Evolutionary conservation across 1,284 basidiomycete genomes (phyloP).

Genomic region (Trichosporon asahii): DNA sequence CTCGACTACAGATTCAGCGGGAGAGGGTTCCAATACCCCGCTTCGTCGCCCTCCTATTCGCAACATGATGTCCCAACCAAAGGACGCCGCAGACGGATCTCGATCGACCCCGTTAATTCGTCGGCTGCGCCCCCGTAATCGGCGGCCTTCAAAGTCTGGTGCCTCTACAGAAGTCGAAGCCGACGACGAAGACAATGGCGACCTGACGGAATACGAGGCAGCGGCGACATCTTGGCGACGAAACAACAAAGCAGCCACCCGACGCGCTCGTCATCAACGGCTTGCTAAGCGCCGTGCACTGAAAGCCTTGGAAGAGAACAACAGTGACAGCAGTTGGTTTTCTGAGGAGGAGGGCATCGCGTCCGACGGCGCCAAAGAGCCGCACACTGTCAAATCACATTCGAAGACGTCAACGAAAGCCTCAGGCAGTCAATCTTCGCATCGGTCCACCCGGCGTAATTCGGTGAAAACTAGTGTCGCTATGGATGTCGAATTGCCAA

Average conservation of each 20-base stretch:
- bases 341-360: neutral
- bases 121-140: constrained; percentile 35
- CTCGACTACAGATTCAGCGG: constrained; percentile 22
- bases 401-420: neutral
- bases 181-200: constrained; percentile 51
- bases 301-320: constrained; percentile 27
- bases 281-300: constrained; percentile 33
- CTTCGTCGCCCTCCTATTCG: neutral
- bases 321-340: neutral
- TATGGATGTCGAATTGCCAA: neutral
- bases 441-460: neutral
- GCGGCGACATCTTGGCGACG: neutral
- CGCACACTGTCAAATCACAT: neutral
- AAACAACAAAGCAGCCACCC: neutral
- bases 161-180: constrained; percentile 50
- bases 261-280: constrained; percentile 21
- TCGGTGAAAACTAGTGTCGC: neutral
- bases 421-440: neutral
- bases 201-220: constrained; percentile 11
- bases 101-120: constrained; percentile 58
- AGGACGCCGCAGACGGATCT: neutral
- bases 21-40: neutral
- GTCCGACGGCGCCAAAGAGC: neutral
- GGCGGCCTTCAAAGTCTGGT: constrained; percentile 23
- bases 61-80: neutral